phyloP scores from a whole-genome alignment of 2,329 filamentous ascomycete genomes.

The Hymenoscyphus linearis region DNA sequence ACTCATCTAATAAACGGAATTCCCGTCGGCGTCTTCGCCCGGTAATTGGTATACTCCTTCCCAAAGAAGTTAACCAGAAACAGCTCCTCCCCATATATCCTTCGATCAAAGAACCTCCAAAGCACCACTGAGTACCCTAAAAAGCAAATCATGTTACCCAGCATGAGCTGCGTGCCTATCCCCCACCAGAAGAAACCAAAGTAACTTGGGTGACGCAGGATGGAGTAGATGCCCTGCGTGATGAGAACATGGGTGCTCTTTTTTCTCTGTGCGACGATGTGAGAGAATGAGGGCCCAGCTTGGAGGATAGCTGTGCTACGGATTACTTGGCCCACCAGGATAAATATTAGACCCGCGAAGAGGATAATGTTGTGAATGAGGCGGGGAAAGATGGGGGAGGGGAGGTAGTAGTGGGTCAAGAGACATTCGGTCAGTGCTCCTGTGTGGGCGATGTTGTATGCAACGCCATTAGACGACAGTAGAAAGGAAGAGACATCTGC shows the following conservation, averaged over 20 bases:
- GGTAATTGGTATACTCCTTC: constrained; percentile 72
- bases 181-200: constrained; percentile 99
- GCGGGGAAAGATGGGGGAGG: constrained; percentile 29
- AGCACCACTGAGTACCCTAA: constrained; percentile 67
- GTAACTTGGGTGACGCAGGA: constrained; percentile 82
- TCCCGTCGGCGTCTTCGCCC: constrained; percentile 62
- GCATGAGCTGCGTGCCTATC: constrained; percentile 83
- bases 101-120: constrained; percentile 75
- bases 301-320: constrained; percentile 83
- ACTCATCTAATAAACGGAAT: constrained; percentile 67
- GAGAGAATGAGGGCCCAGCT: constrained; percentile 89
- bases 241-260: constrained; percentile 71
- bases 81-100: constrained; percentile 76
- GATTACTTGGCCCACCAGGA: constrained; percentile 66
- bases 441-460: constrained; percentile 78
- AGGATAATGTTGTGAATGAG: constrained; percentile 36
- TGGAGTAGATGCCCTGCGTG: constrained; percentile 71
- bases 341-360: constrained; percentile 55
- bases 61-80: constrained; percentile 79
- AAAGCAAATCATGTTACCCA: constrained; percentile 80
- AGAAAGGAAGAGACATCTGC: constrained; percentile 75
- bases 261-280: constrained; percentile 69
- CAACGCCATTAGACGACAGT: constrained; percentile 75
- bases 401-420: constrained; percentile 52
- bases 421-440: constrained; percentile 70